Base-by-base conservation (phyloP, 768 basidiomycete genomes). In the Boletus barrowsii region DNA sequence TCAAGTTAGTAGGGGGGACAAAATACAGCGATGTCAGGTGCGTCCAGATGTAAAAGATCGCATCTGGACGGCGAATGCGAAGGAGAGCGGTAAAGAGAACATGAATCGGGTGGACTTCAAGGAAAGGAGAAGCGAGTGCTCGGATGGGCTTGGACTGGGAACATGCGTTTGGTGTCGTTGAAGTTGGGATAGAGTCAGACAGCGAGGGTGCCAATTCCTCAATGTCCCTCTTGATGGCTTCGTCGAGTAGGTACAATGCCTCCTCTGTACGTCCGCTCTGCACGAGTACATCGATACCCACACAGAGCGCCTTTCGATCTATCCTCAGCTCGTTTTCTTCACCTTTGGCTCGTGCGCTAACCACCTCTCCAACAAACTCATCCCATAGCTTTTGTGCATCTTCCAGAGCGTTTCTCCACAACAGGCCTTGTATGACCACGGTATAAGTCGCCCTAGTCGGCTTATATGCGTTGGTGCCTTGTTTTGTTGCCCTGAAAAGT, bases 1-100 rank as follows among this genome's bases (percentile, higher is more conserved):
- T 81, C 47, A 69, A 66, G 17, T 75, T 66, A 43, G 87, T 80
- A 0, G 85, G 86, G 4, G 72, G 66, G 0, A 85, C 72, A 5
- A 73, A 76, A 65, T 87, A 93, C 4, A 91, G 66, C 0, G 68
- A 61, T 4, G 72, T 72, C 70, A 90, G 80, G 24, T 82, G 69
- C n/a, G 86, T 83, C 86, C 88, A 93, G 2, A 91, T 62, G 41
- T 71, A 71, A 65, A 88, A 85, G 4, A 86, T 77, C 8, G 79
- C 71, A 59, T 88, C 87, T 0, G 86, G 86, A 4, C 87, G 80
- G 30, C 75, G 71, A 18, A 76, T 74, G 20, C 75, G 75, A 24
- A 75, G 73, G 40, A 91, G 73, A 0, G 78, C 58, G 11, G 68
- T 64, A 66, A 85, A 73, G 61, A 84, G 77, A 18, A 72, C 65